Evolutionary conservation across 495 filamentous ascomycete genomes (phyloP), one percentile per base, ranked within the genome.

Genomic region (Tuber brumale): DNA sequence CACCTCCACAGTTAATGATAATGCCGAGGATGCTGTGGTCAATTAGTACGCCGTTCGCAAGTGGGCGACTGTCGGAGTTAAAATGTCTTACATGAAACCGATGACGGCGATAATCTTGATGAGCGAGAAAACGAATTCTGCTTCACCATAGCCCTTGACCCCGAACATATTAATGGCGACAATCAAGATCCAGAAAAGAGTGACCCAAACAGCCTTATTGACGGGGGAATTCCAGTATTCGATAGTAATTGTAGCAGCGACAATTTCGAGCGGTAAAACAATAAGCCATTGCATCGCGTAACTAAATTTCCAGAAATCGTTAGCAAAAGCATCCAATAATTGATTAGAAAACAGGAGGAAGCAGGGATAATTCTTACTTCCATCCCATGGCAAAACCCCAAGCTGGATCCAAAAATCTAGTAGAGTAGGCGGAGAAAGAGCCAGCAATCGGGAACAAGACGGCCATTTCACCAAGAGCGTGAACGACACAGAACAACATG

Each of bases 301-400:
- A 77, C 90, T 92, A 70, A 77, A 57, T 69, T 41, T 37, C 19
- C 43, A 57, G 19, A 70, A 4, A 31, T 41, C 6, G 37, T 66
- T 35, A 72, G 74, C 14, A 72, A 72, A 70, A 27, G 9, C 18
- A 1, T 44, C 27, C n/a, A 76, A 72, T 70, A 35, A 72, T 8
- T 42, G 48, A 73, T n/a, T 35, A 41, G 7, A 74, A 77, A 74
- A 39, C 1, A 27, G 16, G 41, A 69, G 73, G 37, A 4, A 39
- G 70, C 12, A 43, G 69, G 46, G 37, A 31, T 70, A 76, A 70
- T 43, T 88, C 87, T 83, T 79, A 90, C 87, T 97, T 97, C 95
- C 94, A 97, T 42, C 95, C 95, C 93, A 97, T 97, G 70, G 95
- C 94, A 81, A 97, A 97, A 0, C 95, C 95, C 95, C 94, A 97